Conservation (phyloP, 192 early-diverging fungal genomes). For the Diversispora eburnea region DNA sequence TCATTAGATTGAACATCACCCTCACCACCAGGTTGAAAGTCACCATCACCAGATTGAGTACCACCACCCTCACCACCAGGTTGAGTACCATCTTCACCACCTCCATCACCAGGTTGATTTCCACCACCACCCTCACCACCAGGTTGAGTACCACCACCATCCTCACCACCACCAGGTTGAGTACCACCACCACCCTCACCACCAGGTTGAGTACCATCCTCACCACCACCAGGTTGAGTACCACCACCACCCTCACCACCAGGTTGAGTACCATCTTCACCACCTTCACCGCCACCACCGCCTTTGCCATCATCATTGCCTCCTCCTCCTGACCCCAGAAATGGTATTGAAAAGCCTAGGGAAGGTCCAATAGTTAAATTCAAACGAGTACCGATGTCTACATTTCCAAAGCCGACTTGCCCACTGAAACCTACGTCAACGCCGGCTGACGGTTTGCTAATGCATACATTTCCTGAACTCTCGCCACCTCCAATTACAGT, state of each 20-base stretch:
- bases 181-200: not conserved
- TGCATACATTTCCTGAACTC: conserved; percentile 4
- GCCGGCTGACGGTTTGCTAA: conserved; percentile 23
- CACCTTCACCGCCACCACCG: not conserved
- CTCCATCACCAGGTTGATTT: not conserved
- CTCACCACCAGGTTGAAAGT: too few relatives aligned
- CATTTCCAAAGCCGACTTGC: conserved; percentile 7
- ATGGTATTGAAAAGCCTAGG: conserved; percentile 18
- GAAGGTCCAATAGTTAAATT: conserved; percentile 19
- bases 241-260: not conserved
- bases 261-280: not conserved
- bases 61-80: not conserved
- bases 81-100: not conserved
- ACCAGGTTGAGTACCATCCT: not conserved
- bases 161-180: not conserved
- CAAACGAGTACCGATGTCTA: conserved; percentile 21
- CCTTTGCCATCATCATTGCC: not conserved
- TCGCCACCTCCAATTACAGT: conserved; percentile 1
- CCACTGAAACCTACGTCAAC: conserved; percentile 22
- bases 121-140: not conserved
- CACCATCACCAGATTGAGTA: too few relatives aligned
- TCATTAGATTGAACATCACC: not conserved
- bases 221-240: not conserved
- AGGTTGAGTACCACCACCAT: not conserved
- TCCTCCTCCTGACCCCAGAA: not conserved